Conservation (phyloP, 2,329 filamentous ascomycete species). For the Lithohypha guttulata region DNA sequence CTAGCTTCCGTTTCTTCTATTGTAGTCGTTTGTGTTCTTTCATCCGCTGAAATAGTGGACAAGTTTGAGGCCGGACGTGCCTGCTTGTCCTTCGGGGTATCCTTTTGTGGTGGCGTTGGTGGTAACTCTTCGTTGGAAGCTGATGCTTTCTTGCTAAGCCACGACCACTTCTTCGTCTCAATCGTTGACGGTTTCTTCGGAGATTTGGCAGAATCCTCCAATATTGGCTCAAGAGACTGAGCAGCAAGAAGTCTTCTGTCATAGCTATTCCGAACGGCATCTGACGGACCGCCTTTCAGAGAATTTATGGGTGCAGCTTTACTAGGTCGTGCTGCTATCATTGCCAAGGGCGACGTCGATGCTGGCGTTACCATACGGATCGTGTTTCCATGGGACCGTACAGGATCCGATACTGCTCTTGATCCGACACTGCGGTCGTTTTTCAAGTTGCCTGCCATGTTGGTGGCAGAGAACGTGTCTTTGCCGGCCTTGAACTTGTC, state of each 20-base stretch:
- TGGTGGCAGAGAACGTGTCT: conserved; percentile 10
- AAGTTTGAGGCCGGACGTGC: conserved; percentile 11
- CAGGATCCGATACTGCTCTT: conserved; percentile 28
- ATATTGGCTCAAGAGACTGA: conserved; percentile 31
- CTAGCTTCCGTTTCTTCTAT: conserved; percentile 17
- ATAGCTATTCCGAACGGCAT: conserved; percentile 16
- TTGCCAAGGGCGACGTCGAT: conserved; percentile 34
- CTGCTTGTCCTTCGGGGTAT: conserved; percentile 13
- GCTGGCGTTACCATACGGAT: conserved; percentile 48
- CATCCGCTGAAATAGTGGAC: conserved; percentile 20
- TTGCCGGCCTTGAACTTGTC: background rate
- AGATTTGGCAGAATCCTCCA: conserved; percentile 29
- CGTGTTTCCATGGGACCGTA: conserved; percentile 29
- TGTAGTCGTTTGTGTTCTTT: conserved; percentile 10
- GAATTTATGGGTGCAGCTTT: conserved; percentile 21
- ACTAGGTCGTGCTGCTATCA: conserved; percentile 43
- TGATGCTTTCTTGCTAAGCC: conserved; percentile 28
- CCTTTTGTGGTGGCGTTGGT: conserved; percentile 19
- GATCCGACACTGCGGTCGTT: conserved; percentile 9
- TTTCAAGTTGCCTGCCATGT: conserved; percentile 21
- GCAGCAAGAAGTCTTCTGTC: conserved; percentile 24
- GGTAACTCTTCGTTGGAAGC: conserved; percentile 7
- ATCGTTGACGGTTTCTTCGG: conserved; percentile 22
- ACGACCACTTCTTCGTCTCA: conserved; percentile 36
- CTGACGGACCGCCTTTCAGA: conserved; percentile 2